Conservation (phyloP, 306 rosid genomes). For the Vigna unguiculata region DNA sequence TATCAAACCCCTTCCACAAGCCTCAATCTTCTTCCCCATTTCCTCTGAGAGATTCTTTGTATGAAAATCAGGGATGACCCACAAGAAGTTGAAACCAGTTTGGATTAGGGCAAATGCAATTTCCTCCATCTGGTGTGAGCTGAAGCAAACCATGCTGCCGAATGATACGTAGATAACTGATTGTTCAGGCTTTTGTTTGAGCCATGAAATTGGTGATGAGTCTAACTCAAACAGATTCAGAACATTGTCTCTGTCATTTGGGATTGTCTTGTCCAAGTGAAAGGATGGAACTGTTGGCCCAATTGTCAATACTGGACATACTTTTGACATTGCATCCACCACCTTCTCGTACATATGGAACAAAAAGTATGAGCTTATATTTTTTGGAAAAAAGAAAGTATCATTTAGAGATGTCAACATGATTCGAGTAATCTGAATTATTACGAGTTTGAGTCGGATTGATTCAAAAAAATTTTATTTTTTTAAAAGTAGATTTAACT, state of each 20-base stretch:
- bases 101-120: slow-evolving; percentile 52
- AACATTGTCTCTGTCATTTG: slow-evolving; percentile 58
- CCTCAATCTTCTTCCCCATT: slow-evolving; percentile 35
- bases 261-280: slow-evolving; percentile 53
- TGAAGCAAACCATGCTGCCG: slow-evolving; percentile 60
- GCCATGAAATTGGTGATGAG: slow-evolving; percentile 50
- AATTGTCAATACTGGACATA: slow-evolving; percentile 56
- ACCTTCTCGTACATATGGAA: slow-evolving; percentile 45
- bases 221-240: slow-evolving; percentile 49
- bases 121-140: slow-evolving; percentile 59
- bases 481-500: too few species aligned
- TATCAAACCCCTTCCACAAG: slow-evolving; percentile 53
- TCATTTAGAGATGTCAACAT: too few species aligned
- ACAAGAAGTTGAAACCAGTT: slow-evolving; percentile 54
- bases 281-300: slow-evolving; percentile 69
- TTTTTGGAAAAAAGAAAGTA: too few species aligned
- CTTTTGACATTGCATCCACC: slow-evolving; percentile 63
- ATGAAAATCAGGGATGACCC: slow-evolving; percentile 61
- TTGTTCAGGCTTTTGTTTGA: slow-evolving; percentile 49
- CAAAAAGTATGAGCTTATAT: too few species aligned
- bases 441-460: too few species aligned
- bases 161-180: slow-evolving; percentile 65
- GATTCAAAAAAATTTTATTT: too few species aligned
- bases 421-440: too few species aligned
- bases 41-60: slow-evolving; percentile 39